Conservation (phyloP, 73 alveolate species). For the Tetrahymena elliotti region DNA sequence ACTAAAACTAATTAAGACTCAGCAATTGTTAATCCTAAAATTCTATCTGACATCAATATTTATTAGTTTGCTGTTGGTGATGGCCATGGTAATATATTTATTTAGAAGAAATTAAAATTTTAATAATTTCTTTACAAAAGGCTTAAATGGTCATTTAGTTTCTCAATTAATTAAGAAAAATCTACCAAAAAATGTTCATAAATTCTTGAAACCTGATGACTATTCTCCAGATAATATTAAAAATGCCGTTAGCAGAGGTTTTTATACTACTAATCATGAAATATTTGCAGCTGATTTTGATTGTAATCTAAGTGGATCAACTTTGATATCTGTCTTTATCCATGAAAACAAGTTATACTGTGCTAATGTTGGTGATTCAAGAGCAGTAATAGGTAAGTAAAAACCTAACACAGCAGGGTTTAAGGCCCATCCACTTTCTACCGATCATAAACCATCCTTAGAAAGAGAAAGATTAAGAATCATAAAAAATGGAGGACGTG, state of each 20-base stretch:
- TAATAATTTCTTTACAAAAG: neutral
- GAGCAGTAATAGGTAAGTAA: slow-evolving; percentile 57
- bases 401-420: slow-evolving; percentile 57
- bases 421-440: slow-evolving; percentile 59
- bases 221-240: neutral
- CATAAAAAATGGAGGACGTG: slow-evolving; percentile 59
- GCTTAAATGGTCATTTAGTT: slow-evolving; percentile 31
- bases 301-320: slow-evolving; percentile 50
- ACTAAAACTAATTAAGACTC: slow-evolving; percentile 30
- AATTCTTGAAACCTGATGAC: neutral
- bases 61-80: slow-evolving; percentile 18
- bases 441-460: slow-evolving; percentile 83
- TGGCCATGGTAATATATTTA: slow-evolving; percentile 20
- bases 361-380: slow-evolving; percentile 87
- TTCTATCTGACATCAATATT: slow-evolving; percentile 1
- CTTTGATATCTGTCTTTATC: slow-evolving; percentile 56
- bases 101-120: neutral
- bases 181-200: slow-evolving; percentile 5
- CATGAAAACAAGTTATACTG: slow-evolving; percentile 54
- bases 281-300: slow-evolving; percentile 44
- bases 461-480: slow-evolving; percentile 66
- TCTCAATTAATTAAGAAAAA: slow-evolving; percentile 8
- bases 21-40: slow-evolving; percentile 6
- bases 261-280: slow-evolving; percentile 17
- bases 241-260: neutral